These are phyloP conservation scores for Suaeda aralocaspica DNA, from an alignment of 148 eudicot genomes.

Conservation along the genomic window DNA sequence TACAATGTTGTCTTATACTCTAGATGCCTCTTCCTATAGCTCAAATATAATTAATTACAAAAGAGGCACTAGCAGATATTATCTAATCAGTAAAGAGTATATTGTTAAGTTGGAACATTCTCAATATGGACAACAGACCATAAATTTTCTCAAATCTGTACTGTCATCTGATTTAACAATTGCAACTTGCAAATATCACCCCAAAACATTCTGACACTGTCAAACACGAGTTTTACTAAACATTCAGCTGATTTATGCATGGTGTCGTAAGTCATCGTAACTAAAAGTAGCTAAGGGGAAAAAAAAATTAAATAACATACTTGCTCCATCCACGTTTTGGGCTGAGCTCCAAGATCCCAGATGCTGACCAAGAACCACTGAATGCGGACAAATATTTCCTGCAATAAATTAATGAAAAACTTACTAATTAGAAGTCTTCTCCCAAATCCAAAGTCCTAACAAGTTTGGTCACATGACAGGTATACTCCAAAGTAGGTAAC, in stretches of 20 bases:
- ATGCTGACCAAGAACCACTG: background rate
- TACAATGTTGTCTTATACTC: background rate
- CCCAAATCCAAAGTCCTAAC: background rate
- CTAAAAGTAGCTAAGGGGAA: background rate
- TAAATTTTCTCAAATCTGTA: background rate
- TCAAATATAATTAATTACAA: conserved; percentile 8
- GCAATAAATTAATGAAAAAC: background rate
- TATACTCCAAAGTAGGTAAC: background rate
- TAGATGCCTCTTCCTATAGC: conserved; percentile 5
- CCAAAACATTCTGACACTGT: conserved; percentile 9
- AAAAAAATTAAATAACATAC: background rate
- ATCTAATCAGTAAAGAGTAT: background rate
- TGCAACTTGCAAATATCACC: conserved; percentile 12
- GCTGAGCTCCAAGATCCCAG: background rate
- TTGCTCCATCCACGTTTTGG: conserved; percentile 12
- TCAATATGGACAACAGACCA: conserved; percentile 6
- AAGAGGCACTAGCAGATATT: background rate
- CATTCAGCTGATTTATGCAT: conserved; percentile 15
- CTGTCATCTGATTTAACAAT: conserved; percentile 4
- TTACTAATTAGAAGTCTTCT: background rate
- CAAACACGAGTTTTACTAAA: background rate
- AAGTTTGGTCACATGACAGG: background rate
- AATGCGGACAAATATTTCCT: background rate
- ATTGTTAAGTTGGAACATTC: conserved; percentile 11
- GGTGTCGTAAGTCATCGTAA: background rate